Percentiles rank a stretch among this genome's conserved stretches.
phyloP scores from a whole-genome alignment of 2,329 filamentous ascomycete species.

The Rutstroemia sp. region DNA sequence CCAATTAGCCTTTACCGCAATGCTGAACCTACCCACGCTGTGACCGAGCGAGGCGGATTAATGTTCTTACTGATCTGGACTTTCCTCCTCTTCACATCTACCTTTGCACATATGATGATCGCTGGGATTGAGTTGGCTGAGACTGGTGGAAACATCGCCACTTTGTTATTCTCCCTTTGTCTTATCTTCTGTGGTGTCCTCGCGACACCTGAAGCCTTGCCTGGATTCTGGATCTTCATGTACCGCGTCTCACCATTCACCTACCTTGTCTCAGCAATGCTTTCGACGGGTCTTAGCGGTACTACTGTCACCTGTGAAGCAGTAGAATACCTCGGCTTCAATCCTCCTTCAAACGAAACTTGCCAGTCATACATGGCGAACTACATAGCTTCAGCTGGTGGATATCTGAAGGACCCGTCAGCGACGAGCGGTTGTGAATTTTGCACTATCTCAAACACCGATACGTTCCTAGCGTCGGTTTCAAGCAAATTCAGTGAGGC shows the following conservation, averaged over 20 bases:
- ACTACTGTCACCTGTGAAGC: constrained; percentile 55
- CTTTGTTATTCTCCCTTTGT: constrained; percentile 64
- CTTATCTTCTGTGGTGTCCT: constrained; percentile 72
- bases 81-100: constrained; percentile 75
- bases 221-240: constrained; percentile 78
- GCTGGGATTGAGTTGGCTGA: constrained; percentile 69
- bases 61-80: constrained; percentile 71
- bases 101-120: constrained; percentile 73
- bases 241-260: constrained; percentile 77
- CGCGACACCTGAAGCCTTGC: constrained; percentile 52
- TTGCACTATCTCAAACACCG: constrained; percentile 51
- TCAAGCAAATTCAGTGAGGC: constrained; percentile 56
- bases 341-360: constrained; percentile 39
- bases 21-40: constrained; percentile 50
- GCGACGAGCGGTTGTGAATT: constrained; percentile 48
- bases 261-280: constrained; percentile 68
- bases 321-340: constrained; percentile 40
- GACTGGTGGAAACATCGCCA: constrained; percentile 67
- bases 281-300: constrained; percentile 63
- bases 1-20: constrained; percentile 71
- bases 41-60: constrained; percentile 63
- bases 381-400: constrained; percentile 40
- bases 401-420: constrained; percentile 46
- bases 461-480: constrained; percentile 51
- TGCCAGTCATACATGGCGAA: constrained; percentile 50